Percentiles rank a stretch among this genome's conserved stretches.
Evolutionary conservation across 306 rosid species (phyloP).

Genomic region (Dalbergia cochinchinensis): DNA sequence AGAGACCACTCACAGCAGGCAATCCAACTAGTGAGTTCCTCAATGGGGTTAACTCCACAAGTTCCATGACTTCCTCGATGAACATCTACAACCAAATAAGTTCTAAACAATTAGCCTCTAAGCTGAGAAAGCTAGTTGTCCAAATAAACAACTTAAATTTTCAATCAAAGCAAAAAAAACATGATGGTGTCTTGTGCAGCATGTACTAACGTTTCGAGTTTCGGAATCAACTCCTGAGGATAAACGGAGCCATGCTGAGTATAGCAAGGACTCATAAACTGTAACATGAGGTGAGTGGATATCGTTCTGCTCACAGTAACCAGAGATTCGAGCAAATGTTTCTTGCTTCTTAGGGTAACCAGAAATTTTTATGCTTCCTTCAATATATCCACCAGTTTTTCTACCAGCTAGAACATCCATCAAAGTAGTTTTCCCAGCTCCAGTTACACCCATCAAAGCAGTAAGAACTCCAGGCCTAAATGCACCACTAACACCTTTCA

Average conservation of each 20-base stretch:
- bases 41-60: conserved; percentile 73
- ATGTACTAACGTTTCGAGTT: conserved; percentile 49
- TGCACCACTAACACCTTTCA: conserved; percentile 70
- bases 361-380: conserved; percentile 63
- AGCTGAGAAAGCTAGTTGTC: neutral
- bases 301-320: conserved; percentile 77
- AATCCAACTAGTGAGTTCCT: conserved; percentile 82
- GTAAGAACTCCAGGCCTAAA: conserved; percentile 80
- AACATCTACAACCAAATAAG: conserved; percentile 66
- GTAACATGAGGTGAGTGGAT: conserved; percentile 81
- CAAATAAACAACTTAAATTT: neutral
- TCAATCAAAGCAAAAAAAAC: neutral
- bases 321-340: conserved; percentile 68
- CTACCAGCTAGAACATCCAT: conserved; percentile 82
- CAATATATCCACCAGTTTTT: conserved; percentile 77
- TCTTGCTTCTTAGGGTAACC: conserved; percentile 76
- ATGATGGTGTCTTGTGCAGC: too few species aligned
- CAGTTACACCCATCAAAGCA: conserved; percentile 80
- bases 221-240: conserved; percentile 50
- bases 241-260: conserved; percentile 77
- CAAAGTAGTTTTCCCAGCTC: conserved; percentile 79
- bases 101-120: conserved; percentile 24
- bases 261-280: conserved; percentile 66
- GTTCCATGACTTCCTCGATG: conserved; percentile 89
- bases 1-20: conserved; percentile 88